These are phyloP conservation scores for Microsporum audouinii DNA, from an alignment of 2,329 filamentous ascomycete genomes.

Conservation along the genomic window DNA sequence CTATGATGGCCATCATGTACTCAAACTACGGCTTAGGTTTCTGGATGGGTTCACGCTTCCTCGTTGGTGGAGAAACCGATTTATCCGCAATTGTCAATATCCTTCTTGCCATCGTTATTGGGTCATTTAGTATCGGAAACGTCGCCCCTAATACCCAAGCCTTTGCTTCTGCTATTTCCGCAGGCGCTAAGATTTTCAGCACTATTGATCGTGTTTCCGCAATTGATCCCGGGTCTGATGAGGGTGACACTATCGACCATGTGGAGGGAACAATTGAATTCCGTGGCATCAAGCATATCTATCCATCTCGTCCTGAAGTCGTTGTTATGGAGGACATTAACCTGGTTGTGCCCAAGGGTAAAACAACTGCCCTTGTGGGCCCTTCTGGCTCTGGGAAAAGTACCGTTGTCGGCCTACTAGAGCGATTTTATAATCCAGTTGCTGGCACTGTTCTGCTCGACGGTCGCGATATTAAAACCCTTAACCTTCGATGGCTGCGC, in stretches of 20 bases:
- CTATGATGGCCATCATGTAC: slow-evolving; percentile 74
- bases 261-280: slow-evolving; percentile 72
- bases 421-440: slow-evolving; percentile 88
- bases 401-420: slow-evolving; percentile 84
- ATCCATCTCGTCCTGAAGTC: slow-evolving; percentile 84
- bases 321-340: slow-evolving; percentile 75
- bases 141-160: slow-evolving; percentile 76
- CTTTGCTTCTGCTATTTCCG: slow-evolving; percentile 71
- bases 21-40: slow-evolving; percentile 80
- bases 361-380: slow-evolving; percentile 85
- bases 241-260: slow-evolving; percentile 60
- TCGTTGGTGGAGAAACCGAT: slow-evolving; percentile 53
- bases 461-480: slow-evolving; percentile 63
- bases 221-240: slow-evolving; percentile 60
- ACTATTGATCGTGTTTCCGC: slow-evolving; percentile 85
- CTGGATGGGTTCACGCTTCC: slow-evolving; percentile 71
- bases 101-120: slow-evolving; percentile 82
- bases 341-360: slow-evolving; percentile 71
- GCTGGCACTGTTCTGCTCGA: slow-evolving; percentile 68
- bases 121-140: slow-evolving; percentile 81
- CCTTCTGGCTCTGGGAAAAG: slow-evolving; percentile 91
- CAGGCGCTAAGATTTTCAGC: slow-evolving; percentile 81
- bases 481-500: slow-evolving; percentile 84
- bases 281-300: slow-evolving; percentile 77
- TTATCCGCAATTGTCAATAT: slow-evolving; percentile 70